phyloP scores from a whole-genome alignment of 345 rosid genomes.

The Mangifera indica region DNA sequence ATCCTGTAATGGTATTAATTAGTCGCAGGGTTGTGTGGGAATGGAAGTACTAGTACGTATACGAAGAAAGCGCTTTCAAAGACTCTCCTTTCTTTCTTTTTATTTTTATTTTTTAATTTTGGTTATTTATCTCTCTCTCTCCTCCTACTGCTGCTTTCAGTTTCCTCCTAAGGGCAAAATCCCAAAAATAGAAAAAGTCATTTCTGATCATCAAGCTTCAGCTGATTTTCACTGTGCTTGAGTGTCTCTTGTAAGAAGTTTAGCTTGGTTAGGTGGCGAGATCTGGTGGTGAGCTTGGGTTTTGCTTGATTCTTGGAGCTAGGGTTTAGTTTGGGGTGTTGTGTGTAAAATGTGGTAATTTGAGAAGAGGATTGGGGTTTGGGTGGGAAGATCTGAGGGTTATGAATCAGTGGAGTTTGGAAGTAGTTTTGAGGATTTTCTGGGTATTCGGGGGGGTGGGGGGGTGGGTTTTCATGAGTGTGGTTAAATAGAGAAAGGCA shows the following conservation, averaged over 20 bases:
- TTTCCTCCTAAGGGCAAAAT: neutral
- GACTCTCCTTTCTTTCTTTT: slow-evolving; percentile 3
- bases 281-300: slow-evolving; percentile 15
- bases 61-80: slow-evolving; percentile 4
- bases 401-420: slow-evolving; percentile 27
- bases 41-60: neutral
- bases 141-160: slow-evolving; percentile 3
- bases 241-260: neutral
- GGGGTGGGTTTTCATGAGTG: slow-evolving; percentile 14
- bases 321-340: slow-evolving; percentile 11
- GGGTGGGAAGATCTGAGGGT: slow-evolving; percentile 23
- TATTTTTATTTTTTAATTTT: neutral
- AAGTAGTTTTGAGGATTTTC: neutral
- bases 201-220: slow-evolving; percentile 10
- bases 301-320: slow-evolving; percentile 14
- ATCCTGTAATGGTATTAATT: slow-evolving; percentile 11
- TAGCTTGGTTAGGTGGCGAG: neutral
- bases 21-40: neutral
- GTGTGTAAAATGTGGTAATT: slow-evolving; percentile 11
- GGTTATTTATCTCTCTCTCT: neutral
- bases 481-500: slow-evolving; percentile 1
- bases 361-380: slow-evolving; percentile 1
- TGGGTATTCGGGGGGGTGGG: slow-evolving; percentile 10
- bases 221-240: neutral
- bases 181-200: neutral